A percentile compares a stretch with the other conserved stretches of the same genome.
Conservation (phyloP, 2,329 filamentous ascomycete species). For the Sclerotinia glacialis region DNA sequence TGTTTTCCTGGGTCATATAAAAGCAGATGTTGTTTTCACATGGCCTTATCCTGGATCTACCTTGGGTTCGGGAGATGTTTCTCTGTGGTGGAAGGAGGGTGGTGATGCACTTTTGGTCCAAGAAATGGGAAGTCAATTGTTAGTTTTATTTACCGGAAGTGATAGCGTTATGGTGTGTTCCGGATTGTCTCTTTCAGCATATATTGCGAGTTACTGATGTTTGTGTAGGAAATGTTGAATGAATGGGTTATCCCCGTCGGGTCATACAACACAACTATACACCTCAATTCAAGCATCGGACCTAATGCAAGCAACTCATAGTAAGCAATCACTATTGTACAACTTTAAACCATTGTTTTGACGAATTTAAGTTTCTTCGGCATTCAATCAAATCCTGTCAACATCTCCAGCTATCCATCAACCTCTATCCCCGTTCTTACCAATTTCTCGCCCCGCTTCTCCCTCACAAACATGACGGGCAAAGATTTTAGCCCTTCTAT, state of each 20-base stretch:
- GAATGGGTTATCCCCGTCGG: constrained; percentile 11
- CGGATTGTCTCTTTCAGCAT: not conserved
- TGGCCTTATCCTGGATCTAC: constrained; percentile 3
- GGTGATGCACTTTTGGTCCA: constrained; percentile 15
- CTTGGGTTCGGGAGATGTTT: constrained; percentile 12
- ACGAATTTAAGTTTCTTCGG: constrained; percentile 21
- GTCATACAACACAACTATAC: constrained; percentile 8
- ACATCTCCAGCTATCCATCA: constrained; percentile 9
- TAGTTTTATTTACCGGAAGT: constrained; percentile 19
- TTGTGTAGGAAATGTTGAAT: constrained; percentile 12
- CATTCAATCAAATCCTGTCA: constrained; percentile 14
- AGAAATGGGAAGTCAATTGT: constrained; percentile 15
- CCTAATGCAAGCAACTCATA: constrained; percentile 19
- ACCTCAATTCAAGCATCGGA: constrained; percentile 12
- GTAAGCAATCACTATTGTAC: not conserved
- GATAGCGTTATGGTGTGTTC: constrained; percentile 15
- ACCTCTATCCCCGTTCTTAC: constrained; percentile 11
- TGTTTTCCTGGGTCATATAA: not conserved
- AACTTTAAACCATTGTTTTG: not conserved
- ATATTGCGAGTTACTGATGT: not conserved
- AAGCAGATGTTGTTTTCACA: constrained; percentile 19
- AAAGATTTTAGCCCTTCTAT: constrained; percentile 14
- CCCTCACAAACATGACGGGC: constrained; percentile 18
- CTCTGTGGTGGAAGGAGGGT: constrained; percentile 19
- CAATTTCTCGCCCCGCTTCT: constrained; percentile 21